Evolutionary conservation across 2,329 filamentous ascomycete genomes (phyloP).

Genomic region (Hirsutella rhossiliensis): DNA sequence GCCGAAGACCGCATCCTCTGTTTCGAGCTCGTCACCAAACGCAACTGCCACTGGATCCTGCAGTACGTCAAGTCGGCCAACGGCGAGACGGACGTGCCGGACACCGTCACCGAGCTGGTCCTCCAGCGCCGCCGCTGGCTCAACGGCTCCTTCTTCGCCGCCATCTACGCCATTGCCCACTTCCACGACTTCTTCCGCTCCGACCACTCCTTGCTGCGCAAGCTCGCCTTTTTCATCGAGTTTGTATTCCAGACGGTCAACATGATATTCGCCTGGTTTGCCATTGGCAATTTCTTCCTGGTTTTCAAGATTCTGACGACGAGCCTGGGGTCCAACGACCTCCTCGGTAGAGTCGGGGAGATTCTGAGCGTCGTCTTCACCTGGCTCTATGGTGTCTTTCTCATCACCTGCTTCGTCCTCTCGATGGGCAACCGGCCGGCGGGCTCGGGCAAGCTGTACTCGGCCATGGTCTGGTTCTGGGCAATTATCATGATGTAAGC

Average conservation of each 20-base stretch:
- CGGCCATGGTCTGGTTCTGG: conserved; percentile 99
- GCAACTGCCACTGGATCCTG: conserved; percentile 93
- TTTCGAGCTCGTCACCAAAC: conserved; percentile 94
- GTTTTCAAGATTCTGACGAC: conserved; percentile 95
- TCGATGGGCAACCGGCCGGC: conserved; percentile 90
- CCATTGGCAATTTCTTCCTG: conserved; percentile 96
- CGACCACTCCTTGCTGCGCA: conserved; percentile 76
- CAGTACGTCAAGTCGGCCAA: conserved; percentile 97
- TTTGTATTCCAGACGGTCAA: conserved; percentile 90
- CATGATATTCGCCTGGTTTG: conserved; percentile 99
- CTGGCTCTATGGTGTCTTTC: conserved; percentile 85
- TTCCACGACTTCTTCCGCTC: conserved; percentile 95
- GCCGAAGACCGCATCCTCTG: conserved; percentile 98
- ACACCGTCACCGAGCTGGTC: conserved; percentile 87
- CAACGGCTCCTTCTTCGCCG: conserved; percentile 96
- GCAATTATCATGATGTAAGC: conserved; percentile 80
- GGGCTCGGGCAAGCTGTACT: conserved; percentile 86
- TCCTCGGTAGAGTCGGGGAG: conserved; percentile 66
- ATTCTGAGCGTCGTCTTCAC: conserved; percentile 85
- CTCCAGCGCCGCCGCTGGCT: conserved; percentile 93
- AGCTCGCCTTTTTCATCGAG: conserved; percentile 82
- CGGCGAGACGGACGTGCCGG: conserved; percentile 94
- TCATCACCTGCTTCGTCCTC: conserved; percentile 91
- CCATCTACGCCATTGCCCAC: conserved; percentile 87
- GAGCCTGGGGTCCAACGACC: conserved; percentile 56